These are phyloP conservation scores for Geotrichum macrosporum DNA, from an alignment of 1,139 yeast genomes.

Conservation along the genomic window DNA sequence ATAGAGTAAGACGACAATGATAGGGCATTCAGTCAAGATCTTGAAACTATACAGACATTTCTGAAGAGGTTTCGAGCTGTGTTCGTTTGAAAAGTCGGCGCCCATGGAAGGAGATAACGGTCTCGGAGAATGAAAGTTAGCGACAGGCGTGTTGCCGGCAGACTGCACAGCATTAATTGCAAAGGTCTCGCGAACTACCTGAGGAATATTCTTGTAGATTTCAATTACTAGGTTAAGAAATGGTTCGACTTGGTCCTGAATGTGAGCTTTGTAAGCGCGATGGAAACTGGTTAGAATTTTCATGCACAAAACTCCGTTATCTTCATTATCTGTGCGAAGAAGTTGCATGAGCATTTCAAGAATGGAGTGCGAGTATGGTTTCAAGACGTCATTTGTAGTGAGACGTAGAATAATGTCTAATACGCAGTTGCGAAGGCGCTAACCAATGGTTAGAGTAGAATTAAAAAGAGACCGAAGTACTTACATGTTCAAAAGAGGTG, in stretches of 20 bases:
- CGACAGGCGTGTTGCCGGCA: conserved; percentile 25
- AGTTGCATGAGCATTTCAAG: conserved; percentile 58
- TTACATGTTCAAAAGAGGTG: conserved; percentile 33
- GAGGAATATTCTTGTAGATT: conserved; percentile 76
- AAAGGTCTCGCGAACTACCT: conserved; percentile 65
- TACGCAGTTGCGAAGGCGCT: conserved; percentile 62
- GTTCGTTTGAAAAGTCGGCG: conserved; percentile 32
- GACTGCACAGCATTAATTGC: conserved; percentile 32
- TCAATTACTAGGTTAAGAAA: conserved; percentile 73
- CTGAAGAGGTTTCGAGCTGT: conserved; percentile 40
- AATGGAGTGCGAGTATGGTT: conserved; percentile 61
- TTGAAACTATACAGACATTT: conserved; percentile 79
- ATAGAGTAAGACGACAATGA: conserved; percentile 87
- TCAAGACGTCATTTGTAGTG: conserved; percentile 77
- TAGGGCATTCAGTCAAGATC: conserved; percentile 93
- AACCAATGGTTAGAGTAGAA: conserved; percentile 10
- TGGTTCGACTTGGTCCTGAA: conserved; percentile 64
- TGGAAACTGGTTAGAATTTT: conserved; percentile 85
- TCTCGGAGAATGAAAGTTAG: conserved; percentile 38
- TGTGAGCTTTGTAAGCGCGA: conserved; percentile 69
- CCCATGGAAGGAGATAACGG: conserved; percentile 45
- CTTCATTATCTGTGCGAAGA: conserved; percentile 80
- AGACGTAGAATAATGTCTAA: conserved; percentile 79
- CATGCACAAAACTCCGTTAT: conserved; percentile 89
- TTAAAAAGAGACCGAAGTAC: conserved; percentile 14